These are phyloP conservation scores for Coemansia nantahalensis DNA, from an alignment of 192 early-diverging fungal genomes.

Conservation along the genomic window DNA sequence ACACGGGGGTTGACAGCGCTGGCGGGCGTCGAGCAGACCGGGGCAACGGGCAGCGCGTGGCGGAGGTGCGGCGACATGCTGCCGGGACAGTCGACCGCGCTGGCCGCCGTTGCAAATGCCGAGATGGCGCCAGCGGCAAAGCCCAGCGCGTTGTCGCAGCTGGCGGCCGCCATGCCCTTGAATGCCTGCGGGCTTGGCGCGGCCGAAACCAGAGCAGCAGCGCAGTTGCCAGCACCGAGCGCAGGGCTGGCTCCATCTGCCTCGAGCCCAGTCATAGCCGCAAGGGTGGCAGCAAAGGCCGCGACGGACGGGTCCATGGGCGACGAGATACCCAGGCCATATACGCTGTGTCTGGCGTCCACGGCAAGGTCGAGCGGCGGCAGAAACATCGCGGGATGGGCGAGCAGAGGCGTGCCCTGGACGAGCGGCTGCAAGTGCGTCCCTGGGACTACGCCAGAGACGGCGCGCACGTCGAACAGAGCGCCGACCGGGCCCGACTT, in stretches of 20 bases:
- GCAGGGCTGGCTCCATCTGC: slow-evolving; percentile 1
- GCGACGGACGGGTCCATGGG: slow-evolving; percentile 4
- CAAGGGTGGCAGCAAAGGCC: slow-evolving; percentile 29
- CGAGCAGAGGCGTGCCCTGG: slow-evolving; percentile 1
- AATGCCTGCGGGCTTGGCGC: not conserved
- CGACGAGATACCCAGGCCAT: slow-evolving; percentile 4
- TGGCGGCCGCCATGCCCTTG: not conserved
- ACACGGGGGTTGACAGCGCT: not conserved
- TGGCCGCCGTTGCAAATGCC: slow-evolving; percentile 13
- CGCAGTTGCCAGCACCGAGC: not conserved
- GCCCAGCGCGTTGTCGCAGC: not conserved
- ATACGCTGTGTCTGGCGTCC: not conserved
- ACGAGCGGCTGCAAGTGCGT: not conserved
- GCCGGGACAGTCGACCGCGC: not conserved
- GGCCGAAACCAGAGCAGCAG: slow-evolving; percentile 1
- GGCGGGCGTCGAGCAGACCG: not conserved
- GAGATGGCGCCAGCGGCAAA: slow-evolving; percentile 4
- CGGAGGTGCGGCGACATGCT: not conserved
- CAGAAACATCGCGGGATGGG: not conserved
- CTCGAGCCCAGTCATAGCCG: slow-evolving; percentile 22
- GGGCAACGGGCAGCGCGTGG: not conserved
- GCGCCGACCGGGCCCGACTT: not conserved
- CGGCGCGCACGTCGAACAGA: not conserved
- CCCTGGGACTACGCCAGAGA: not conserved
- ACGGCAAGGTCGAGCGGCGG: slow-evolving; percentile 1